These are phyloP conservation scores for Hyphopichia khmerensis DNA, from an alignment of 1,139 yeast species.

Conservation along the genomic window DNA sequence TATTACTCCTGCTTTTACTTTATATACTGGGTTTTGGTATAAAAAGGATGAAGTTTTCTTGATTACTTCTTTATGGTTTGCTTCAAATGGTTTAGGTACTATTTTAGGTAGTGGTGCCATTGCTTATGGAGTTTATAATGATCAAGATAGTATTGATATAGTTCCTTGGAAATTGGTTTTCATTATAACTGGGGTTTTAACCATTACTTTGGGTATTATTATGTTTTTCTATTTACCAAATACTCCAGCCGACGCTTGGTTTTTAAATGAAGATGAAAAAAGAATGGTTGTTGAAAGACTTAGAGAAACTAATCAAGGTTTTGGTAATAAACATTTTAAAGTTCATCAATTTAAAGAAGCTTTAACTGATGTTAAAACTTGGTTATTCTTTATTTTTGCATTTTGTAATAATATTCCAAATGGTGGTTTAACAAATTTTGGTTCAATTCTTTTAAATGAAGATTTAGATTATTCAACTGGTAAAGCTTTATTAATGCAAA, in stretches of 20 bases:
- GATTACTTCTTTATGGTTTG: slow-evolving; percentile 28
- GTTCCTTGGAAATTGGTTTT: slow-evolving; percentile 34
- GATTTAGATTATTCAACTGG: slow-evolving; percentile 40
- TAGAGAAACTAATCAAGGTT: slow-evolving; percentile 42
- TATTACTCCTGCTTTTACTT: slow-evolving; percentile 55
- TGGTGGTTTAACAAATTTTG: slow-evolving; percentile 40
- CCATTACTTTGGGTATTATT: slow-evolving; percentile 24
- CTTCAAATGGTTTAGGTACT: slow-evolving; percentile 31
- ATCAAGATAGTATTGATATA: slow-evolving; percentile 16
- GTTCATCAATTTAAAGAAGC: slow-evolving; percentile 56
- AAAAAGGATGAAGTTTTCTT: slow-evolving; percentile 21
- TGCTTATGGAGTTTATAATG: slow-evolving; percentile 19
- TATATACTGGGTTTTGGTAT: slow-evolving; percentile 39
- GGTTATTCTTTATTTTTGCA: slow-evolving; percentile 37
- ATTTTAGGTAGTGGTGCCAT: slow-evolving; percentile 25
- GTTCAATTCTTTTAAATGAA: slow-evolving; percentile 44
- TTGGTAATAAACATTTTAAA: slow-evolving; percentile 55
- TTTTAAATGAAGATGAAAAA: slow-evolving; percentile 27
- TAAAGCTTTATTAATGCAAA: slow-evolving; percentile 30
- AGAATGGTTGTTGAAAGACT: slow-evolving; percentile 24
- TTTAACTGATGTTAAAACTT: slow-evolving; percentile 42
- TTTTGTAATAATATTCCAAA: slow-evolving; percentile 32
- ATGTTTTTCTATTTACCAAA: slow-evolving; percentile 27
- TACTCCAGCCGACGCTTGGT: slow-evolving; percentile 52
- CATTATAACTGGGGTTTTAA: slow-evolving; percentile 28